Evolutionary conservation across 345 rosid species (phyloP).

Genomic region (Sapria himalayana): DNA sequence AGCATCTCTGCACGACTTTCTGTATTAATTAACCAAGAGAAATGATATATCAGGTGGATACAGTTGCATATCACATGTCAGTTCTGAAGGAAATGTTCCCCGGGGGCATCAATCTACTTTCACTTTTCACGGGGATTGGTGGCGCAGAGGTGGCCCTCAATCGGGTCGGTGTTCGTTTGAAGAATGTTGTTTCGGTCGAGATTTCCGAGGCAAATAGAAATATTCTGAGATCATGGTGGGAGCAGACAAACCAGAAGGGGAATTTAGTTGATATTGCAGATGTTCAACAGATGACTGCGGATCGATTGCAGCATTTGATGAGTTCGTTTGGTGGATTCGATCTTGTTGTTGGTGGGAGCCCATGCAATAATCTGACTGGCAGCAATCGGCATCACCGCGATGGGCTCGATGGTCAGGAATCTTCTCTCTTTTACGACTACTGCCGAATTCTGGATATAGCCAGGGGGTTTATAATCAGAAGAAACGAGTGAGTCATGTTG

Average conservation of each 20-base stretch:
- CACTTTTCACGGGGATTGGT: constrained; percentile 87
- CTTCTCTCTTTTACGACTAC: constrained; percentile 59
- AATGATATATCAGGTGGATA: constrained; percentile 41
- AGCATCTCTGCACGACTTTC: neutral
- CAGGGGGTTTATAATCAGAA: constrained; percentile 12
- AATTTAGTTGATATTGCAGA: constrained; percentile 28
- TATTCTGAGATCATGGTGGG: constrained; percentile 60
- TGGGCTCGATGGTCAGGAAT: constrained; percentile 75
- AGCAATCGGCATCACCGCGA: constrained; percentile 49
- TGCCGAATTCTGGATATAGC: constrained; percentile 45
- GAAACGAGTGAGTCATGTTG: constrained; percentile 7
- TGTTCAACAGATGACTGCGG: constrained; percentile 23
- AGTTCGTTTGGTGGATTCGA: constrained; percentile 47
- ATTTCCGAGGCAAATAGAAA: constrained; percentile 38
- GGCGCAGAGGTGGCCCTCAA: constrained; percentile 87
- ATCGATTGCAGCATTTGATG: constrained; percentile 30
- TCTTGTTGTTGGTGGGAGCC: constrained; percentile 81
- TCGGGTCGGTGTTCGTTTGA: constrained; percentile 44
- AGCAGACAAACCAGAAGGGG: constrained; percentile 80
- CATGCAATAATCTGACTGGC: constrained; percentile 80
- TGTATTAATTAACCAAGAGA: neutral
- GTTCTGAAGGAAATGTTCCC: constrained; percentile 45
- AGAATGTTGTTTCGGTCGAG: constrained; percentile 60
- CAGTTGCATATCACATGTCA: constrained; percentile 79
- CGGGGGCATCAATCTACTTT: constrained; percentile 42